Percentiles rank a stretch among this genome's conserved stretches.
Evolutionary conservation across 805 yeast species (phyloP).

Genomic region (Schwanniomyces polymorphus): DNA sequence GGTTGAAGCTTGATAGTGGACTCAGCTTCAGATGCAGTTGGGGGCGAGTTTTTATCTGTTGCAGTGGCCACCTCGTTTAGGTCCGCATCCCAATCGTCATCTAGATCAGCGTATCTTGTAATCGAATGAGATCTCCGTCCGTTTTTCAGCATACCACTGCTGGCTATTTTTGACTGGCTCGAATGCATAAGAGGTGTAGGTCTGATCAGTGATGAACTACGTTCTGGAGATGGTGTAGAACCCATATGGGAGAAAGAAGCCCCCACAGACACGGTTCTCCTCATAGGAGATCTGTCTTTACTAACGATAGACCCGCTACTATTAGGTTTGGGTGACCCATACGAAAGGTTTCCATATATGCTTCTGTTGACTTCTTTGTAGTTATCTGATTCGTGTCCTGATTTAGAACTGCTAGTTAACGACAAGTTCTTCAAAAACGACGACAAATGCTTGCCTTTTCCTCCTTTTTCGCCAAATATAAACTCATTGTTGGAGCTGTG

Average conservation of each 20-base stretch:
- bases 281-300: conserved; percentile 11
- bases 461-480: conserved; percentile 68
- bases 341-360: conserved; percentile 39
- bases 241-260: conserved; percentile 11
- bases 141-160: conserved; percentile 5
- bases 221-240: conserved; percentile 9
- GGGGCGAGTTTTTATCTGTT: conserved; percentile 12
- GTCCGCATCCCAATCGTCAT: conserved; percentile 88
- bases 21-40: conserved; percentile 19
- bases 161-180: conserved; percentile 1
- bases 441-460: conserved; percentile 59
- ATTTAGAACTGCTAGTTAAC: conserved; percentile 27
- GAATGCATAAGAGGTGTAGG: conserved; percentile 7
- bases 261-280: conserved; percentile 20
- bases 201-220: conserved; percentile 5
- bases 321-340: conserved; percentile 13
- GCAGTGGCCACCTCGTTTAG: conserved; percentile 44
- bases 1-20: conserved; percentile 23
- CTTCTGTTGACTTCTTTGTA: conserved; percentile 31
- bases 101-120: conserved; percentile 65
- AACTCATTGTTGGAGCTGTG: conserved; percentile 50
- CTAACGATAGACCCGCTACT: conserved; percentile 11
- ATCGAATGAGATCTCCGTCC: conserved; percentile 13
- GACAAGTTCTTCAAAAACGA: conserved; percentile 48
- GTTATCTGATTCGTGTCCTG: conserved; percentile 13